phyloP scores from a whole-genome alignment of 1,284 basidiomycete species.

The Malassezia psittaci region DNA sequence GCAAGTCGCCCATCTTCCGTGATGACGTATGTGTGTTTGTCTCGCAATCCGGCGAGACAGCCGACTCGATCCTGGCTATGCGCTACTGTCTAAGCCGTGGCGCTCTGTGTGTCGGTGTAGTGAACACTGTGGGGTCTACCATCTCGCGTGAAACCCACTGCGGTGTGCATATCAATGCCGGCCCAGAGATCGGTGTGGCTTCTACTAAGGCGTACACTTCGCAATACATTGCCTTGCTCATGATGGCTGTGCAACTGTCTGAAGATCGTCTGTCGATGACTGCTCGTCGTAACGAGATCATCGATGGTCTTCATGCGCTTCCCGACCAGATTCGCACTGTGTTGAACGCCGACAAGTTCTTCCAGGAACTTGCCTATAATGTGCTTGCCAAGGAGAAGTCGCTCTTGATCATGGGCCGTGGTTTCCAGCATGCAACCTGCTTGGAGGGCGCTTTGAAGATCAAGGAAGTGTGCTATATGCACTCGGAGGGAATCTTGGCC shows the following conservation, averaged over 20 bases:
- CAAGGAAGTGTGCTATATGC: constrained; percentile 72
- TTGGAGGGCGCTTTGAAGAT: constrained; percentile 98
- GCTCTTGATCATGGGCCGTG: constrained; percentile 92
- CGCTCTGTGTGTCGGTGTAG: constrained; percentile 83
- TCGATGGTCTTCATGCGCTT: constrained; percentile 79
- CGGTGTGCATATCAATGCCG: constrained; percentile 99
- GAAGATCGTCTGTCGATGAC: constrained; percentile 91
- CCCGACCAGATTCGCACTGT: constrained; percentile 82
- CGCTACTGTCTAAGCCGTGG: constrained; percentile 94
- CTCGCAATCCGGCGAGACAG: constrained; percentile 96
- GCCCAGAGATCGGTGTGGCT: constrained; percentile 97
- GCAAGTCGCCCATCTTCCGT: constrained; percentile 97
- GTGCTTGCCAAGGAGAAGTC: constrained; percentile 72
- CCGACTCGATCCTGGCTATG: constrained; percentile 91
- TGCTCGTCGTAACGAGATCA: constrained; percentile 82
- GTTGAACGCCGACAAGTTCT: constrained; percentile 65
- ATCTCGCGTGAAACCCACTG: constrained; percentile 97
- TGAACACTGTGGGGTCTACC: constrained; percentile 97
- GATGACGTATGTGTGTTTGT: constrained; percentile 96
- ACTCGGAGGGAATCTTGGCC: constrained; percentile 64
- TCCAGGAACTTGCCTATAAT: constrained; percentile 73
- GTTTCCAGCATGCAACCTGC: constrained; percentile 94
- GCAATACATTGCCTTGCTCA: constrained; percentile 94
- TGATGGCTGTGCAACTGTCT: constrained; percentile 94
- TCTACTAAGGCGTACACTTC: constrained; percentile 99